A percentile compares a stretch with the other conserved stretches of the same genome.
phyloP scores from a whole-genome alignment of 2,329 filamentous ascomycete species.

The Claviceps sp. region DNA sequence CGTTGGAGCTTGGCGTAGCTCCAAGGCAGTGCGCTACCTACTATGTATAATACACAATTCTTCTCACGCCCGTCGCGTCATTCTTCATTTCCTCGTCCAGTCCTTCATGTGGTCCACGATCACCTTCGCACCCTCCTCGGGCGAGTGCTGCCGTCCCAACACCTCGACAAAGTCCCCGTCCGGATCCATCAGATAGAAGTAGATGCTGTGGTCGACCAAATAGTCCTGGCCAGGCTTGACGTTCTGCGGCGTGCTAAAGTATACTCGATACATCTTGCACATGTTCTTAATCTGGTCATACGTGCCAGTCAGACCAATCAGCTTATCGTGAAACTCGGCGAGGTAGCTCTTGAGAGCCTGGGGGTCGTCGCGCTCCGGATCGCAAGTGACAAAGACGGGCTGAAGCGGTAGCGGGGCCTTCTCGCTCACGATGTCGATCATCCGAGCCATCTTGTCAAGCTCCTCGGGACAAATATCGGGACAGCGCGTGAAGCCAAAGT shows the following conservation, averaged over 20 bases:
- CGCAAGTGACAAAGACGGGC: constrained; percentile 89
- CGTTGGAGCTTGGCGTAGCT: not conserved
- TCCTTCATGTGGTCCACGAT: constrained; percentile 75
- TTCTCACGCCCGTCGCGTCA: not conserved
- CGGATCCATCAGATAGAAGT: constrained; percentile 98
- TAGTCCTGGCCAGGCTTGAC: constrained; percentile 94
- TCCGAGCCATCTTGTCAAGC: constrained; percentile 96
- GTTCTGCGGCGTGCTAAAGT: constrained; percentile 83
- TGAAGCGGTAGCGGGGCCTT: constrained; percentile 41
- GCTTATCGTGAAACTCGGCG: constrained; percentile 73
- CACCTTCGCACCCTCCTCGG: constrained; percentile 68
- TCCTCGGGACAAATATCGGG: constrained; percentile 98
- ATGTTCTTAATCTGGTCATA: constrained; percentile 89
- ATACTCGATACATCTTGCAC: constrained; percentile 93
- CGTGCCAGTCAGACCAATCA: constrained; percentile 81
- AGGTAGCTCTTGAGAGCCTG: constrained; percentile 76
- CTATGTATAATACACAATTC: not conserved
- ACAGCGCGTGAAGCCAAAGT: constrained; percentile 97
- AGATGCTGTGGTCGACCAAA: constrained; percentile 95
- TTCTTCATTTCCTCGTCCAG: constrained; percentile 18
- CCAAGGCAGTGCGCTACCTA: not conserved
- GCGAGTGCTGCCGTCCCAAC: constrained; percentile 85
- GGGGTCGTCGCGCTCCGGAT: constrained; percentile 82
- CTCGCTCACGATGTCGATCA: constrained; percentile 62
- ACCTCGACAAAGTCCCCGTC: constrained; percentile 98